These are phyloP conservation scores for Phytophthora capsici DNA, from an alignment of 352 stramenopile species.

Conservation along the genomic window DNA sequence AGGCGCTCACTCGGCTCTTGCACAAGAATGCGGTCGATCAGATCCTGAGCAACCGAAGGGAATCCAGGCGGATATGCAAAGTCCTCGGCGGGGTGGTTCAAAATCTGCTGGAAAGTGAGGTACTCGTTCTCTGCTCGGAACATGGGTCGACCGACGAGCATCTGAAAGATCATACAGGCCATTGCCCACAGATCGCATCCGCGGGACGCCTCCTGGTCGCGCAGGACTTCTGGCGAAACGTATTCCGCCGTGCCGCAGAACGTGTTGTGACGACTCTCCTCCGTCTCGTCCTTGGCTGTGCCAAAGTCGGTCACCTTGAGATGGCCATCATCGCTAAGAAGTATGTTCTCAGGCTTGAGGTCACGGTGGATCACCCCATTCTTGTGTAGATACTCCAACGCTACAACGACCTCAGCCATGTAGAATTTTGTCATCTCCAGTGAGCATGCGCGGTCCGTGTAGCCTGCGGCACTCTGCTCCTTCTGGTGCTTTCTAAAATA, in stretches of 20 bases:
- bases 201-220: conserved; percentile 81
- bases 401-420: conserved; percentile 94
- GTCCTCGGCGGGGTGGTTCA: conserved; percentile 83
- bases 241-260: conserved; percentile 94
- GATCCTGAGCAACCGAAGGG: conserved; percentile 64
- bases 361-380: conserved; percentile 96
- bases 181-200: conserved; percentile 92
- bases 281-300: conserved; percentile 83
- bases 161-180: conserved; percentile 92
- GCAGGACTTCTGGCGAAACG: conserved; percentile 91
- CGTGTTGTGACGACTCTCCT: conserved; percentile 85
- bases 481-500: conserved; percentile 80
- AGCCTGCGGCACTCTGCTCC: conserved; percentile 55
- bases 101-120: conserved; percentile 90
- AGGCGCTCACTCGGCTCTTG: conserved; percentile 77
- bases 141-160: conserved; percentile 82
- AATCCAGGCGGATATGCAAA: conserved; percentile 75
- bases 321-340: conserved; percentile 85
- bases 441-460: conserved; percentile 74
- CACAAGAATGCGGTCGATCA: conserved; percentile 82
- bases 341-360: conserved; percentile 93
- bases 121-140: conserved; percentile 93
- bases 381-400: conserved; percentile 95
- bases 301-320: conserved; percentile 93
- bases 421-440: conserved; percentile 92